A percentile compares a stretch with the other conserved stretches of the same genome.
Evolutionary conservation across 2,329 filamentous ascomycete genomes (phyloP).

Genomic region (Cladobotryum protrusum): DNA sequence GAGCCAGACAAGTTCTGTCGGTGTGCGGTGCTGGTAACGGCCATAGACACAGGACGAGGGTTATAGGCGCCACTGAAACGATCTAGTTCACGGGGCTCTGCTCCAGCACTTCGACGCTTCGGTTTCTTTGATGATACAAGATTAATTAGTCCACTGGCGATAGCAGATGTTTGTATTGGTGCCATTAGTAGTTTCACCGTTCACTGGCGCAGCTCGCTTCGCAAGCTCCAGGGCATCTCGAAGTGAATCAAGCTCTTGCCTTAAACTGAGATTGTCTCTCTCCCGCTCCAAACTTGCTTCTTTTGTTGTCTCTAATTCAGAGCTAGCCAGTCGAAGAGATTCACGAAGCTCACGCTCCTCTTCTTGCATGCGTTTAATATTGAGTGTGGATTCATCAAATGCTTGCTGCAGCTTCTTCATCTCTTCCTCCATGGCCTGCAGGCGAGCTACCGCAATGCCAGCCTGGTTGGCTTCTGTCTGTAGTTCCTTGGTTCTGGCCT

Average conservation of each 20-base stretch:
- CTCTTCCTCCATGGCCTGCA: conserved; percentile 89
- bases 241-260: conserved; percentile 82
- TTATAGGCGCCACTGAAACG: conserved; percentile 91
- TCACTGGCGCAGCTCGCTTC: conserved; percentile 68
- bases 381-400: conserved; percentile 84
- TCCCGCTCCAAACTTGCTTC: conserved; percentile 70
- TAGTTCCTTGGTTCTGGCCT: conserved; percentile 85
- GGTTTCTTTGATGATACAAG: conserved; percentile 95
- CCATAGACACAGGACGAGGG: conserved; percentile 94
- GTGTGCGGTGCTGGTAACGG: conserved; percentile 61
- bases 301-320: conserved; percentile 75
- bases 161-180: conserved; percentile 39
- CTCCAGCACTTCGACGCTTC: conserved; percentile 86
- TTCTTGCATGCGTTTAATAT: conserved; percentile 90
- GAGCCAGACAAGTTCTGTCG: conserved; percentile 68
- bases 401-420: conserved; percentile 85
- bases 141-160: conserved; percentile 80
- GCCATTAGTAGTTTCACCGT: conserved; percentile 49
- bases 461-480: conserved; percentile 97
- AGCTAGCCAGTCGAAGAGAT: conserved; percentile 68
- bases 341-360: conserved; percentile 85
- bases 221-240: conserved; percentile 89
- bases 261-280: conserved; percentile 75
- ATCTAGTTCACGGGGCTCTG: conserved; percentile 77
- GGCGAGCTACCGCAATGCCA: conserved; percentile 84